These are phyloP conservation scores for Gaultheria prostrata DNA, from an alignment of 148 eudicot genomes.

Conservation along the genomic window DNA sequence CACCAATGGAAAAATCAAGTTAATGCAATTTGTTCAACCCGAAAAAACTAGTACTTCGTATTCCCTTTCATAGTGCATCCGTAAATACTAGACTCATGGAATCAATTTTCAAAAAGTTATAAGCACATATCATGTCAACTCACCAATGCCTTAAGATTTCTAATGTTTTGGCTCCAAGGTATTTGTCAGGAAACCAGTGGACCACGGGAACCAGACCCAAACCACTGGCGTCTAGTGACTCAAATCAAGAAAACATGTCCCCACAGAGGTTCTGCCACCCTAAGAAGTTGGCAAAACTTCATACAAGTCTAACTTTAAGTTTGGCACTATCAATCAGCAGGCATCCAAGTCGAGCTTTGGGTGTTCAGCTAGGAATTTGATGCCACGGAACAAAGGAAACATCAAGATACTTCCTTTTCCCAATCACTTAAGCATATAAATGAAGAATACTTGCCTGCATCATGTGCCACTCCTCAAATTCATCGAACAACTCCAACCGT, in stretches of 20 bases:
- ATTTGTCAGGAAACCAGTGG: neutral
- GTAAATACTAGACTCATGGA: neutral
- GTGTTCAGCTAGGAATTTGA: neutral
- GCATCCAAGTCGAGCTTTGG: constrained; percentile 2
- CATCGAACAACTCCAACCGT: constrained; percentile 91
- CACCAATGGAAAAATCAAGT: neutral
- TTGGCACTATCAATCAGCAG: neutral
- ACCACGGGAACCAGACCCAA: constrained; percentile 1
- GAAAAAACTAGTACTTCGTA: neutral
- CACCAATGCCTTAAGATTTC: neutral
- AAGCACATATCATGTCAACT: neutral
- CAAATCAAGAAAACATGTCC: neutral
- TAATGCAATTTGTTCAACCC: neutral
- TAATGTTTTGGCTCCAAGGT: neutral
- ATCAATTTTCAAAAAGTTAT: neutral
- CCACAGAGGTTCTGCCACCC: neutral
- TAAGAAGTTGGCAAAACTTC: neutral
- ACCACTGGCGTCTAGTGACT: neutral
- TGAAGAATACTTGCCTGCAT: constrained; percentile 67
- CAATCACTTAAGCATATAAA: constrained; percentile 1
- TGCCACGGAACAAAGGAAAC: neutral
- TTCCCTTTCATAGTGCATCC: neutral
- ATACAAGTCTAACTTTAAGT: neutral
- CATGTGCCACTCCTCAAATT: constrained; percentile 95
- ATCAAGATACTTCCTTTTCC: neutral